phyloP scores from a whole-genome alignment of 169 alveolate species.

The Eimeria acervulina region DNA sequence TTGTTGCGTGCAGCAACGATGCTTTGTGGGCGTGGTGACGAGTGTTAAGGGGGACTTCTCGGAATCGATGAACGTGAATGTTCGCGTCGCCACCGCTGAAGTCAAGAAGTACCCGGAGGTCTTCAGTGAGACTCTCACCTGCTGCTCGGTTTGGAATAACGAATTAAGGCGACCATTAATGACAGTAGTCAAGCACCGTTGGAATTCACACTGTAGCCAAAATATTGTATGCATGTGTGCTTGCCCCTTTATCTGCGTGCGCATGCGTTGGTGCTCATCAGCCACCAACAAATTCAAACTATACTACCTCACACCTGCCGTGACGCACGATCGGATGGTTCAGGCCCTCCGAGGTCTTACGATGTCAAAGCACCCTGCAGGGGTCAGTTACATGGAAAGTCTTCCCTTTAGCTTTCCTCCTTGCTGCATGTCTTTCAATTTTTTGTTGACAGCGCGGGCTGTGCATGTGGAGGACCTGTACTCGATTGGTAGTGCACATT shows the following conservation, averaged over 20 bases:
- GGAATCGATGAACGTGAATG: constrained; percentile 73
- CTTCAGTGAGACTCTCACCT: constrained; percentile 48
- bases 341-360: constrained; percentile 83
- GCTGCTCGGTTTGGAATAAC: background rate
- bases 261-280: constrained; percentile 33
- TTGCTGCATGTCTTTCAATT: background rate
- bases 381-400: background rate
- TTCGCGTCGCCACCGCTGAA: constrained; percentile 83
- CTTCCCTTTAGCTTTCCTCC: background rate
- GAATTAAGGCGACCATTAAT: background rate
- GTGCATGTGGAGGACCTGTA: background rate
- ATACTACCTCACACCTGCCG: constrained; percentile 82
- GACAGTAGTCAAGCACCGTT: background rate
- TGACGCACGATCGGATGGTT: constrained; percentile 83
- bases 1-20: constrained; percentile 72
- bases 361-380: constrained; percentile 77
- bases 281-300: constrained; percentile 75
- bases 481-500: background rate
- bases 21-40: constrained; percentile 84
- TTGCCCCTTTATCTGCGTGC: background rate
- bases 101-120: constrained; percentile 79
- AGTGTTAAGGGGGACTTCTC: constrained; percentile 76
- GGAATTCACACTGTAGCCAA: background rate
- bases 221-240: background rate
- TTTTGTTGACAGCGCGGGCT: background rate